Conservation (phyloP, 345 rosid genomes). For the Atalantia buxifolia region DNA sequence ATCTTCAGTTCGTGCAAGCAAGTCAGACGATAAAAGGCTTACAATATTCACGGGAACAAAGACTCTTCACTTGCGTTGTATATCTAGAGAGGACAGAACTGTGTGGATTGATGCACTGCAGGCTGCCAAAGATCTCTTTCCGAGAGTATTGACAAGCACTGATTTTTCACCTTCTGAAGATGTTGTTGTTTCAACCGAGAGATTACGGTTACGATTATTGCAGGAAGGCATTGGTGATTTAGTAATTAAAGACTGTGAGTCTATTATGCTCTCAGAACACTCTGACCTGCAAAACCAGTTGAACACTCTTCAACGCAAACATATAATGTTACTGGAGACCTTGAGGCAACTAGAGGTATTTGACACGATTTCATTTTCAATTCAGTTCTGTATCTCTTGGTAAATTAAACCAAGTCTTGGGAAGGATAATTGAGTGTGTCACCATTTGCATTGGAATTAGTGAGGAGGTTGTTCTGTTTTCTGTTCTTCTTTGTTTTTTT, state of each 20-base stretch:
- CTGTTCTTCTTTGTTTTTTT: not conserved
- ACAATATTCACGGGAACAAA: slow-evolving; percentile 92
- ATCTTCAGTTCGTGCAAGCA: slow-evolving; percentile 90
- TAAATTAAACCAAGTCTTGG: not conserved
- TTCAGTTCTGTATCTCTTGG: not conserved
- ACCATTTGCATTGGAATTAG: not conserved
- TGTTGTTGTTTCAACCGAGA: slow-evolving; percentile 78
- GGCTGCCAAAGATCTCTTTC: slow-evolving; percentile 84
- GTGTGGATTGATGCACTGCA: slow-evolving; percentile 83
- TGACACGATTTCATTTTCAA: slow-evolving; percentile 5
- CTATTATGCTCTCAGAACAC: slow-evolving; percentile 78
- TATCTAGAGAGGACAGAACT: slow-evolving; percentile 72
- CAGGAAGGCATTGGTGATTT: slow-evolving; percentile 79
- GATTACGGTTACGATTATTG: slow-evolving; percentile 61
- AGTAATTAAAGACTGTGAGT: slow-evolving; percentile 76
- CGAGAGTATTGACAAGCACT: slow-evolving; percentile 54
- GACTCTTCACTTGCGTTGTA: slow-evolving; percentile 89
- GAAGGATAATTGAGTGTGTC: not conserved
- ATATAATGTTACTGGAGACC: slow-evolving; percentile 61
- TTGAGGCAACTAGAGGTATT: slow-evolving; percentile 92
- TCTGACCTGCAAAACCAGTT: slow-evolving; percentile 72
- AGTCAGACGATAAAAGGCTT: slow-evolving; percentile 96
- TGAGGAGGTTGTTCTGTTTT: not conserved
- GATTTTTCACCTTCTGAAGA: slow-evolving; percentile 73
- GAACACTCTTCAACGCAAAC: slow-evolving; percentile 61